phyloP scores from a whole-genome alignment of 1,139 yeast species.

The Suzukiozyma palmioleophila region DNA sequence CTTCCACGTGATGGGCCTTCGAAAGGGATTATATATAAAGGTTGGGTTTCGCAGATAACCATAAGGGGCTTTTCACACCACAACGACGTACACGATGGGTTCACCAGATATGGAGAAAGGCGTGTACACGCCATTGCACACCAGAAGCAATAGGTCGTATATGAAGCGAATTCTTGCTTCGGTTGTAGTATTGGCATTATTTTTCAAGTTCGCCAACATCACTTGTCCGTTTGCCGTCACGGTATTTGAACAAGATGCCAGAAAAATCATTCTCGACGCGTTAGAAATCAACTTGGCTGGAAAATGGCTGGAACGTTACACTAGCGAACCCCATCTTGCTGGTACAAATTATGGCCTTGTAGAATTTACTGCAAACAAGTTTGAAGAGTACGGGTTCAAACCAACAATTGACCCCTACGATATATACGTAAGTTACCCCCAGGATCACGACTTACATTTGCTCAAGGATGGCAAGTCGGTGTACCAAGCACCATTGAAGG shows the following conservation, averaged over 20 bases:
- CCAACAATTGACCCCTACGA: slow-evolving; percentile 55
- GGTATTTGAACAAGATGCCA: not conserved
- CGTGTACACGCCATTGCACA: too few relatives aligned
- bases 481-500: slow-evolving; percentile 63
- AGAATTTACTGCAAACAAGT: slow-evolving; percentile 59
- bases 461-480: slow-evolving; percentile 27
- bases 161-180: not conserved
- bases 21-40: too few relatives aligned
- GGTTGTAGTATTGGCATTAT: not conserved
- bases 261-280: slow-evolving; percentile 12
- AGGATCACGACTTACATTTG: slow-evolving; percentile 43
- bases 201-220: not conserved
- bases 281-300: slow-evolving; percentile 47
- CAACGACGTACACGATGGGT: too few relatives aligned
- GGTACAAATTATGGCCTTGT: slow-evolving; percentile 64
- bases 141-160: too few relatives aligned
- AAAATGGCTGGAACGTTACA: slow-evolving; percentile 52
- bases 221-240: not conserved
- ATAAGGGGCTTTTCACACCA: too few relatives aligned
- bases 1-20: too few relatives aligned
- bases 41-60: too few relatives aligned
- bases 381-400: slow-evolving; percentile 56
- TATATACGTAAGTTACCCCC: slow-evolving; percentile 50
- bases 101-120: too few relatives aligned
- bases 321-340: slow-evolving; percentile 64